phyloP scores from a whole-genome alignment of 306 rosid species.

The Cyamopsis tetragonoloba region DNA sequence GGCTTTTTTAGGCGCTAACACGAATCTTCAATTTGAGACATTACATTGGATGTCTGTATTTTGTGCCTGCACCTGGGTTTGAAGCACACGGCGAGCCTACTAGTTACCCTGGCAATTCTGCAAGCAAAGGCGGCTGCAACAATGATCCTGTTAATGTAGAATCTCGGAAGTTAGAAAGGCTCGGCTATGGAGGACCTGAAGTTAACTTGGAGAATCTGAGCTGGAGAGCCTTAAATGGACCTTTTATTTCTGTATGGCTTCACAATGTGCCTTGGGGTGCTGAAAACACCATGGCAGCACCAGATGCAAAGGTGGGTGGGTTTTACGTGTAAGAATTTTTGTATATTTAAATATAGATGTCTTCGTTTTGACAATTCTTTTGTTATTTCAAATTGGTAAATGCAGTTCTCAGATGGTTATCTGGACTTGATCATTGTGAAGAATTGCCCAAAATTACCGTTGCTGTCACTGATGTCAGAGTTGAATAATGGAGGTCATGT shows the following conservation, averaged over 20 bases:
- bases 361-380: background rate
- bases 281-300: slow-evolving; percentile 73
- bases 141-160: slow-evolving; percentile 32
- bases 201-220: slow-evolving; percentile 39
- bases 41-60: slow-evolving; percentile 51
- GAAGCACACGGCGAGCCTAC: slow-evolving; percentile 57
- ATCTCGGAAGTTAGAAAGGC: slow-evolving; percentile 22
- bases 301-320: slow-evolving; percentile 67
- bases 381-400: slow-evolving; percentile 12
- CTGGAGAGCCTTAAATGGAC: slow-evolving; percentile 68
- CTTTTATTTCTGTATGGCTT: slow-evolving; percentile 77
- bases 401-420: slow-evolving; percentile 81
- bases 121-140: background rate
- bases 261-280: slow-evolving; percentile 78
- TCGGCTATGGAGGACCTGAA: slow-evolving; percentile 53
- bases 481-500: slow-evolving; percentile 57
- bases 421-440: slow-evolving; percentile 49
- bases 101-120: slow-evolving; percentile 35
- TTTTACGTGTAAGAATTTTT: background rate
- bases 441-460: slow-evolving; percentile 48
- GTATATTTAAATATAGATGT: no score
- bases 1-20: slow-evolving; percentile 50
- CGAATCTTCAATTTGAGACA: slow-evolving; percentile 60
- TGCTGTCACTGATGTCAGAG: slow-evolving; percentile 49
- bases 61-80: slow-evolving; percentile 82